phyloP scores from a whole-genome alignment of 768 basidiomycete species.

The Sporobolomyces pararoseus region DNA sequence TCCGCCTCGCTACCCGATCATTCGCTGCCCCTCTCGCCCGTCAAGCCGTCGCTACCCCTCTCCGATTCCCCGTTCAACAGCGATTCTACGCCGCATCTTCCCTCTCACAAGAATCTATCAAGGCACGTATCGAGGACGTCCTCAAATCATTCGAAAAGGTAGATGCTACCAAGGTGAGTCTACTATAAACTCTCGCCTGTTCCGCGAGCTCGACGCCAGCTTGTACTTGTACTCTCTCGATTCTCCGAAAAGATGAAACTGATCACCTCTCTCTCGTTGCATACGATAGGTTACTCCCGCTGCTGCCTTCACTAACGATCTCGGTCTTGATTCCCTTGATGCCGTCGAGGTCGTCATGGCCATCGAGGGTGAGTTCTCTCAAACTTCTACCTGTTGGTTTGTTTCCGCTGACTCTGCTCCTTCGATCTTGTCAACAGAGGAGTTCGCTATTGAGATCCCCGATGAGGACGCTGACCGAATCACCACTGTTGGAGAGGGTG shows the following conservation, averaged over 20 bases:
- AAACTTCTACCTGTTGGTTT: too few relatives aligned
- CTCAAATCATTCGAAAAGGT: slow-evolving; percentile 88
- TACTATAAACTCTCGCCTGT: background rate
- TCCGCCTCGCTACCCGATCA: slow-evolving; percentile 37
- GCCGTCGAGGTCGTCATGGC: slow-evolving; percentile 99
- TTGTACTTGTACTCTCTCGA: background rate
- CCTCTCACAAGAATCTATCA: slow-evolving; percentile 67
- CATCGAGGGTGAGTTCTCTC: slow-evolving; percentile 69
- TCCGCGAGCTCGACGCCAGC: background rate
- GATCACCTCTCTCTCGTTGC: too few relatives aligned
- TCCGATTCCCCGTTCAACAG: slow-evolving; percentile 23
- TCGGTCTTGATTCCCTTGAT: slow-evolving; percentile 92
- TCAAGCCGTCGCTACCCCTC: slow-evolving; percentile 10
- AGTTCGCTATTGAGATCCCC: slow-evolving; percentile 96
- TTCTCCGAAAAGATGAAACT: background rate
- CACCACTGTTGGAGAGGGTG: slow-evolving; percentile 87
- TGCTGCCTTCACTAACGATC: slow-evolving; percentile 71
- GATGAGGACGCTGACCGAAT: slow-evolving; percentile 95
- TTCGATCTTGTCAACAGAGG: slow-evolving; percentile 55
- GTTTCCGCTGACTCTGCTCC: background rate
- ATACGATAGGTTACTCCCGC: slow-evolving; percentile 60
- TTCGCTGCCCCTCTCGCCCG: slow-evolving; percentile 29
- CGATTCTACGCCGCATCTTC: slow-evolving; percentile 39
- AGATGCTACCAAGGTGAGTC: slow-evolving; percentile 63
- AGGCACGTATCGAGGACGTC: slow-evolving; percentile 71